Conservation (phyloP, 2,329 filamentous ascomycete species). For the Tolypocladium endophyticum region DNA sequence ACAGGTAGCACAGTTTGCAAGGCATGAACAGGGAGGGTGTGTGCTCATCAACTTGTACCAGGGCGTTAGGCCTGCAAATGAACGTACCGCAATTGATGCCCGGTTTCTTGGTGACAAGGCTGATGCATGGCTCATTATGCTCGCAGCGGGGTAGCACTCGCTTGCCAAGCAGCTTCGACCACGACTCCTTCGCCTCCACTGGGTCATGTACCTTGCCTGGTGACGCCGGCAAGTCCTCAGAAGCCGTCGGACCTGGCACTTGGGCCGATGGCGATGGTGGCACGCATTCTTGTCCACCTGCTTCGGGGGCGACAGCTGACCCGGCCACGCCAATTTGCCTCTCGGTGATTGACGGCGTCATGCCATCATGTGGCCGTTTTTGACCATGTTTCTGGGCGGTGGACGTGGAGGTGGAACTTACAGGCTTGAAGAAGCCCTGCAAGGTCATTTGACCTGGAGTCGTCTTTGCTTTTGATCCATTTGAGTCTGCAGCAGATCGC, state of each 20-base stretch:
- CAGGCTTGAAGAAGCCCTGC: conserved; percentile 68
- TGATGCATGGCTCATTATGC: conserved; percentile 80
- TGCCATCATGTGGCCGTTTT: neutral
- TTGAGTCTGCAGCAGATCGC: conserved; percentile 12
- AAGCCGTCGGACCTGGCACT: neutral
- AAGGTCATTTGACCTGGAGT: conserved; percentile 44
- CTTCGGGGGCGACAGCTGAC: neutral
- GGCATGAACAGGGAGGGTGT: neutral
- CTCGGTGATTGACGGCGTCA: neutral
- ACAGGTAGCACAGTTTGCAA: neutral
- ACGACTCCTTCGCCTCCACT: conserved; percentile 66
- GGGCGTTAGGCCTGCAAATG: neutral
- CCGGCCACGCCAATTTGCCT: neutral
- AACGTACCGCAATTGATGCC: conserved; percentile 65
- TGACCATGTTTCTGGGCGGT: neutral
- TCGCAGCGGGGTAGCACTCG: conserved; percentile 70
- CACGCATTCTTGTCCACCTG: neutral
- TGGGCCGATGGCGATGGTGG: neutral
- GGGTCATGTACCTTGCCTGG: conserved; percentile 50
- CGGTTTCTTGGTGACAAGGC: conserved; percentile 74
- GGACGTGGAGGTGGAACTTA: conserved; percentile 2
- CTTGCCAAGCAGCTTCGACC: conserved; percentile 74
- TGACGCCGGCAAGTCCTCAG: neutral
- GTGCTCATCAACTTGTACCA: neutral
- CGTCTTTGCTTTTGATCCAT: conserved; percentile 19